Evolutionary conservation across 2,329 filamentous ascomycete genomes (phyloP).

Genomic region (Penicillium sp.): DNA sequence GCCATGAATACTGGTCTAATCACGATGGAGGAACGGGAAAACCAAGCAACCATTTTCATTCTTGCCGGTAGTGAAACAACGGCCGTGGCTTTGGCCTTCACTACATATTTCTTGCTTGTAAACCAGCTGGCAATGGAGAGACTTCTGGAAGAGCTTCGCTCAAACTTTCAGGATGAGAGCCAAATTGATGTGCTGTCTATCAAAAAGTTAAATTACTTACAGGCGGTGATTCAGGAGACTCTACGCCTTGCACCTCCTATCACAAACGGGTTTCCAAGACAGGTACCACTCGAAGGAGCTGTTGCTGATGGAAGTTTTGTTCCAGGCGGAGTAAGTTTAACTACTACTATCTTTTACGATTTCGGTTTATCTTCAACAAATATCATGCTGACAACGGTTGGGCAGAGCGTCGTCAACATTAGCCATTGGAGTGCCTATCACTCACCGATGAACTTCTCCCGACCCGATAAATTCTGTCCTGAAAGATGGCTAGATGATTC

Average conservation of each 20-base stretch:
- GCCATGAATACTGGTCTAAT: not conserved
- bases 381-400: not conserved
- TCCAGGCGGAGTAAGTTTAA: not conserved
- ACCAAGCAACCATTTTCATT: not conserved
- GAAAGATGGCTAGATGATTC: not conserved
- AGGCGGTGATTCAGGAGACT: not conserved
- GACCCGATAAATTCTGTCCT: not conserved
- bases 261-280: not conserved
- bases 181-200: not conserved
- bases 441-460: not conserved
- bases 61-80: not conserved
- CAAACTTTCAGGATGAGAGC: not conserved
- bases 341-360: not conserved
- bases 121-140: not conserved
- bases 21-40: not conserved
- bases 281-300: not conserved
- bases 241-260: not conserved
- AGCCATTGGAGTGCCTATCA: not conserved
- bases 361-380: not conserved
- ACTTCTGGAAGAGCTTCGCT: not conserved
- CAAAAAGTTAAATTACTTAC: not conserved
- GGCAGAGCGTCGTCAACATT: not conserved
- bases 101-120: not conserved
- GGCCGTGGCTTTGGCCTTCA: not conserved
- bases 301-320: not conserved